These are phyloP conservation scores for Oryza coarctata DNA, from an alignment of 176 grass and related monocot genomes.

Conservation along the genomic window DNA sequence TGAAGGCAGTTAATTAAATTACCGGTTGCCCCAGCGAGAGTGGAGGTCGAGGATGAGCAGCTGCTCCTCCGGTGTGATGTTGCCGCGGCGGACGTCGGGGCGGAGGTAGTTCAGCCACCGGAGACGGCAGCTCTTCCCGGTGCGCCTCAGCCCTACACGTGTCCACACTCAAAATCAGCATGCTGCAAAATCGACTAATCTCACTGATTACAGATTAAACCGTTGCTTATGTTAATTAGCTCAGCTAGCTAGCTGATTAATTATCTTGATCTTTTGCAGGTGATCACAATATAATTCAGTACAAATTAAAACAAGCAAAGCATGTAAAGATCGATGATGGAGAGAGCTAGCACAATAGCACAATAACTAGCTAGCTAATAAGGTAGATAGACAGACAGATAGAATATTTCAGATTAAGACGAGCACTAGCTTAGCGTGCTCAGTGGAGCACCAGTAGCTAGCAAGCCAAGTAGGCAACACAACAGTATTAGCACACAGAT, in stretches of 20 bases:
- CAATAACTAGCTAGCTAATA: not conserved
- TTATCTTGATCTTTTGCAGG: no score
- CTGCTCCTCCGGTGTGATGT: slow-evolving; percentile 90
- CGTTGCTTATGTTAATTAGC: no score
- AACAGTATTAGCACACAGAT: not conserved
- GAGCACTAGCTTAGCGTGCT: not conserved
- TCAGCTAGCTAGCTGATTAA: no score
- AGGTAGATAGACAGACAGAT: no score
- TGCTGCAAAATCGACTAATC: not conserved
- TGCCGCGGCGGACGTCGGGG: slow-evolving; percentile 87
- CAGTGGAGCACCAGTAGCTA: not conserved
- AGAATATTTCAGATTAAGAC: not conserved
- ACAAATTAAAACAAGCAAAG: no score
- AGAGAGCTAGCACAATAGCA: no score
- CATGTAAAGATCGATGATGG: no score
- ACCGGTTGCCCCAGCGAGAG: slow-evolving; percentile 92
- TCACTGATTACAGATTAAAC: no score
- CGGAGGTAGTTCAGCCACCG: slow-evolving; percentile 99
- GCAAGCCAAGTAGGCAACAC: not conserved
- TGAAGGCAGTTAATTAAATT: not conserved
- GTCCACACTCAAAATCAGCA: not conserved
- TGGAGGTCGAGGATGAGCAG: slow-evolving; percentile 92
- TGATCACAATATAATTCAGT: no score
- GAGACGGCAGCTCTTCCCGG: slow-evolving; percentile 92
- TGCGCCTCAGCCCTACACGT: slow-evolving; percentile 62